Percentiles rank a stretch among this genome's conserved stretches.
phyloP scores from a whole-genome alignment of 345 rosid genomes.

The Populus davidiana region DNA sequence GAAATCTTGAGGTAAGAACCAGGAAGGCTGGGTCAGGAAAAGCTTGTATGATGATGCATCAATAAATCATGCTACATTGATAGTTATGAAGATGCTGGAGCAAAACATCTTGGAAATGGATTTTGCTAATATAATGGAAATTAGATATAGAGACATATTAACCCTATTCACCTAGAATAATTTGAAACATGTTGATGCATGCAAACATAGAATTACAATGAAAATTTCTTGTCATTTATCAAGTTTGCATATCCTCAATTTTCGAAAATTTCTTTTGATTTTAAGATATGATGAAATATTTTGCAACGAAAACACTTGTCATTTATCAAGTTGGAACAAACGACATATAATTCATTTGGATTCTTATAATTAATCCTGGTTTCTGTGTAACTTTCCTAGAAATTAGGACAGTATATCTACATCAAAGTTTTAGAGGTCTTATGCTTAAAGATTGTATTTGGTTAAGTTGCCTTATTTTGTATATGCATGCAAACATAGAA shows the following conservation, averaged over 20 bases:
- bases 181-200: neutral
- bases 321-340: neutral
- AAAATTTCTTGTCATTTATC: no score
- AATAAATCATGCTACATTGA: neutral
- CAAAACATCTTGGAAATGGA: neutral
- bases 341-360: neutral
- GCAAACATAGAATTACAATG: no score
- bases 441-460: neutral
- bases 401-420: neutral
- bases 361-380: neutral
- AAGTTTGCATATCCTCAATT: neutral
- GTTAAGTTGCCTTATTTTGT: neutral
- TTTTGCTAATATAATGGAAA: neutral
- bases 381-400: neutral
- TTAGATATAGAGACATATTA: neutral
- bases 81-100: neutral
- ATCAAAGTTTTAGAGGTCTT: neutral
- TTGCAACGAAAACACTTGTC: neutral
- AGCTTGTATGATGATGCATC: neutral
- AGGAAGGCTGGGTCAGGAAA: neutral
- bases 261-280: neutral
- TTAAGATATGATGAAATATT: neutral
- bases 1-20: neutral
- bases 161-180: neutral
- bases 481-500: no score